phyloP scores from a whole-genome alignment of 78 protist species.

The Mantamonas sphyraenae region DNA sequence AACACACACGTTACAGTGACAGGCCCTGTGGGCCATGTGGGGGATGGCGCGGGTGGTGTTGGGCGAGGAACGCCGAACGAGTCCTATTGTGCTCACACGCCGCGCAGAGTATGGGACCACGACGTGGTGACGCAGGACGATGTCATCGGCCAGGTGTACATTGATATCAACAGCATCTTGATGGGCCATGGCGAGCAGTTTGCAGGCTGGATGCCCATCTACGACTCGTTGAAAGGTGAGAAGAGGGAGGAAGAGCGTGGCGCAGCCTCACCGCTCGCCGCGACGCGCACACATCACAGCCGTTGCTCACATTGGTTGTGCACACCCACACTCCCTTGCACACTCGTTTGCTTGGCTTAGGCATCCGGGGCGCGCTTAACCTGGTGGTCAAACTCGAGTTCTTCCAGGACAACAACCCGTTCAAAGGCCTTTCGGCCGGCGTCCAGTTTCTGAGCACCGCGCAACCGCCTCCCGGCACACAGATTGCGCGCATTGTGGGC shows the following conservation, averaged over 20 bases:
- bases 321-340: not conserved
- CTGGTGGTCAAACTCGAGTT: constrained; percentile 49
- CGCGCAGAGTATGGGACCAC: constrained; percentile 78
- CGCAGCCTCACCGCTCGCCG: too few relatives aligned
- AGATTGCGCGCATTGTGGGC: constrained; percentile 9
- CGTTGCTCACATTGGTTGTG: not conserved
- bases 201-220: constrained; percentile 83
- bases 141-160: constrained; percentile 71
- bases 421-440: constrained; percentile 67
- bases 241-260: not conserved
- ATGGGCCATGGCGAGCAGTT: constrained; percentile 3
- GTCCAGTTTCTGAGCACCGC: constrained; percentile 44
- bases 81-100: too few relatives aligned
- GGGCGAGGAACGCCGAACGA: too few relatives aligned
- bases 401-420: constrained; percentile 57
- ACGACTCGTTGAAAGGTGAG: constrained; percentile 67
- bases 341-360: too few relatives aligned
- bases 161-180: not conserved
- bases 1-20: too few relatives aligned
- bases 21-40: too few relatives aligned
- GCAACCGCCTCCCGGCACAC: not conserved
- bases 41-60: too few relatives aligned
- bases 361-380: constrained; percentile 77
- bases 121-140: constrained; percentile 73
- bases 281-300: too few relatives aligned